Evolutionary conservation across 2,329 filamentous ascomycete species (phyloP).

Genomic region (Leptodontidium sp.): DNA sequence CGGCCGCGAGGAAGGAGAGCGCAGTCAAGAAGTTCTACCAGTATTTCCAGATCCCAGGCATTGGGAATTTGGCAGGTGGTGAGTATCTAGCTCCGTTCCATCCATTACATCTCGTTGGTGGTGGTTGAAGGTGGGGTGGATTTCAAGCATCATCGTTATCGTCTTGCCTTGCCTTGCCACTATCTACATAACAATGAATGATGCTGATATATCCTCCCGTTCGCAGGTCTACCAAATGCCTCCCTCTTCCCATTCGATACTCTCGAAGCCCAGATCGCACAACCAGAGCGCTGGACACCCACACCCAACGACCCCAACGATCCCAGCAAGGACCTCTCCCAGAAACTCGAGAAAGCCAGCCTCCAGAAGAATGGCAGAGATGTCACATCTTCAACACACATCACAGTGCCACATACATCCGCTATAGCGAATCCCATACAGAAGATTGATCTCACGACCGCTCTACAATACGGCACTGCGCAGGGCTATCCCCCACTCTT

Average conservation of each 20-base stretch:
- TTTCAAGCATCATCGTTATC: not conserved
- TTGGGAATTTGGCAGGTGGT: constrained; percentile 70
- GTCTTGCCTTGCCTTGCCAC: not conserved
- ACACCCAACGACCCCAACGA: constrained; percentile 66
- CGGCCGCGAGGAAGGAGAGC: constrained; percentile 70
- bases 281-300: constrained; percentile 76
- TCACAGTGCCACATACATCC: constrained; percentile 77
- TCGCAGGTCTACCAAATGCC: constrained; percentile 75
- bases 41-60: constrained; percentile 75
- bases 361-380: constrained; percentile 39
- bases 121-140: constrained; percentile 21
- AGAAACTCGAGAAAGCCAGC: constrained; percentile 48
- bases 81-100: constrained; percentile 41
- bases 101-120: not conserved
- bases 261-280: constrained; percentile 81
- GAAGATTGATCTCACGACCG: constrained; percentile 82
- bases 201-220: constrained; percentile 26
- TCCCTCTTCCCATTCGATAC: constrained; percentile 91
- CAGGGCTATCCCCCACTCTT: constrained; percentile 82
- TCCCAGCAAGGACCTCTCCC: constrained; percentile 47
- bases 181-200: constrained; percentile 6
- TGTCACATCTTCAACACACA: constrained; percentile 52
- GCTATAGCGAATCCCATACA: constrained; percentile 64
- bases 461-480: constrained; percentile 87
- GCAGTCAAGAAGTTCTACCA: constrained; percentile 85